Evolutionary conservation across 2,329 filamentous ascomycete species (phyloP).

Genomic region (Coleophoma cylindrospora): DNA sequence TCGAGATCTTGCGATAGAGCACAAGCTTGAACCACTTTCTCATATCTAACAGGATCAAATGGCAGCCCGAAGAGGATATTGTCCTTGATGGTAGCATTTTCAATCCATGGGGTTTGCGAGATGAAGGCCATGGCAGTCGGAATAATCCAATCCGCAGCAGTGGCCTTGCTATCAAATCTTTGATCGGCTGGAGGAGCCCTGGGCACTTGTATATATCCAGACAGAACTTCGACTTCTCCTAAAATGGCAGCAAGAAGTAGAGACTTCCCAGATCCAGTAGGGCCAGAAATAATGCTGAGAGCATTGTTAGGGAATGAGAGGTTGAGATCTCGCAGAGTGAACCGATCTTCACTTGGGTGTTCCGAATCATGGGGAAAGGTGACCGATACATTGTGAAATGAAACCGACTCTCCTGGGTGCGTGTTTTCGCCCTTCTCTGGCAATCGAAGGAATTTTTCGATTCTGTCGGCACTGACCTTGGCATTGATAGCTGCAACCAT

Average conservation of each 20-base stretch:
- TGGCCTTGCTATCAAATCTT: conserved; percentile 57
- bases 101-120: conserved; percentile 77
- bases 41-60: conserved; percentile 59
- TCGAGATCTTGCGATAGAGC: conserved; percentile 69
- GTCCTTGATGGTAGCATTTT: conserved; percentile 70
- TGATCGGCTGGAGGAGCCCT: conserved; percentile 43
- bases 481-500: conserved; percentile 65
- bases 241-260: conserved; percentile 67
- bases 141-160: conserved; percentile 57
- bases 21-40: conserved; percentile 63
- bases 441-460: conserved; percentile 64
- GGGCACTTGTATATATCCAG: conserved; percentile 53
- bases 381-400: conserved; percentile 61
- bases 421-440: conserved; percentile 54
- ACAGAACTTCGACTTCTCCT: conserved; percentile 65
- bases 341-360: conserved; percentile 49
- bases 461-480: conserved; percentile 62
- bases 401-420: conserved; percentile 51
- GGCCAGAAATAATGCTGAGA: conserved; percentile 69
- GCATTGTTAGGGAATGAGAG: conserved; percentile 62
- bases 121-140: conserved; percentile 66
- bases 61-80: conserved; percentile 76
- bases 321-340: conserved; percentile 59
- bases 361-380: conserved; percentile 66
- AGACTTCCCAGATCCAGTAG: conserved; percentile 74